A percentile compares a stretch with the other conserved stretches of the same genome.
phyloP scores from a whole-genome alignment of 345 rosid genomes.

The Populus euphratica region DNA sequence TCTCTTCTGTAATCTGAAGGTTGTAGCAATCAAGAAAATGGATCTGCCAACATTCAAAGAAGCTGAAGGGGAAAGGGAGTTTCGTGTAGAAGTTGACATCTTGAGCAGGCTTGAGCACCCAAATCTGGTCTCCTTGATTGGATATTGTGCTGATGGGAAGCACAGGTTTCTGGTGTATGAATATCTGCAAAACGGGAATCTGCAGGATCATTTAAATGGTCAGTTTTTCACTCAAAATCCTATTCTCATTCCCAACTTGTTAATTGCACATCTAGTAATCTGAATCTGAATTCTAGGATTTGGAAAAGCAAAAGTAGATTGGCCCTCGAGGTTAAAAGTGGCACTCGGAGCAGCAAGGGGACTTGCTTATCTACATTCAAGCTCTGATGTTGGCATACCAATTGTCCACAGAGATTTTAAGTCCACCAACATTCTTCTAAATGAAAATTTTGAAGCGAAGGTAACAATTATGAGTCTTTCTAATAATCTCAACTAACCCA shows the following conservation, averaged over 20 bases:
- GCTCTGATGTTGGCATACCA: constrained; percentile 76
- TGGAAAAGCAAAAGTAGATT: constrained; percentile 73
- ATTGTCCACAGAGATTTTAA: constrained; percentile 94
- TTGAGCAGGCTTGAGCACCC: constrained; percentile 93
- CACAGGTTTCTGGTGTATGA: constrained; percentile 90
- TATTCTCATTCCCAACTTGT: not conserved
- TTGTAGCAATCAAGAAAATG: constrained; percentile 97
- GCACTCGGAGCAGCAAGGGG: constrained; percentile 92
- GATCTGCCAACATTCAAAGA: constrained; percentile 75
- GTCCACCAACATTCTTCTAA: constrained; percentile 82
- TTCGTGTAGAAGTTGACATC: constrained; percentile 94
- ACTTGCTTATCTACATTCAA: constrained; percentile 93
- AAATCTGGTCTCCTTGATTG: constrained; percentile 83
- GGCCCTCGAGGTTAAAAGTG: constrained; percentile 76
- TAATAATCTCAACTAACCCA: not conserved
- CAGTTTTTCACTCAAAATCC: constrained; percentile 22
- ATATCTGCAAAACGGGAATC: constrained; percentile 88
- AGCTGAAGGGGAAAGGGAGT: constrained; percentile 90
- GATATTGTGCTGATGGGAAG: constrained; percentile 93
- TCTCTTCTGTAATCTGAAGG: constrained; percentile 45
- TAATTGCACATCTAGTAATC: constrained; percentile 7
- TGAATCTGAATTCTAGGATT: constrained; percentile 46
- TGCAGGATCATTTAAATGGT: constrained; percentile 94
- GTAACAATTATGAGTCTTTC: constrained; percentile 27
- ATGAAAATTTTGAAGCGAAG: constrained; percentile 74